Conservation (phyloP, 345 rosid species). For the Murraya koenigii region DNA sequence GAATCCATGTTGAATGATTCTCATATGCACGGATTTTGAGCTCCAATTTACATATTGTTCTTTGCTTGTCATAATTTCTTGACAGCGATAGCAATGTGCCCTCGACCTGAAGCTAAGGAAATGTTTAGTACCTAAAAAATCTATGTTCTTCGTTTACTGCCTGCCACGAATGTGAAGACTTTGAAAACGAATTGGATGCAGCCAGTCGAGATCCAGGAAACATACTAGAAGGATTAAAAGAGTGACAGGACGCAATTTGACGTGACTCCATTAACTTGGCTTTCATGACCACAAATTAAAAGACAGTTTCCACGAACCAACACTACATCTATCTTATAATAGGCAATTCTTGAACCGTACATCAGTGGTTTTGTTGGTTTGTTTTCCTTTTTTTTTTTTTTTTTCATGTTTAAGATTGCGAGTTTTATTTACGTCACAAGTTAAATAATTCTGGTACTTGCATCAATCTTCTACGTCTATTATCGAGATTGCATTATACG, state of each 20-base stretch:
- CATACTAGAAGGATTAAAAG: not conserved
- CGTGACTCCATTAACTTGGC: not conserved
- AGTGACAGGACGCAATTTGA: not conserved
- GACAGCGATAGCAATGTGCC: not conserved
- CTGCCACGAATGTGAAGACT: not conserved
- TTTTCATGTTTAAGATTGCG: no score
- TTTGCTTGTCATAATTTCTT: not conserved
- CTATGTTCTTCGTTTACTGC: not conserved
- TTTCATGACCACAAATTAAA: not conserved
- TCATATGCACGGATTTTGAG: not conserved
- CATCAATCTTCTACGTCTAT: no score
- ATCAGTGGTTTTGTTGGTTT: no score
- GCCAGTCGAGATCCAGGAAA: not conserved
- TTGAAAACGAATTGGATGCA: not conserved
- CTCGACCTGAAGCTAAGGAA: not conserved
- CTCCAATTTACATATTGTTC: not conserved
- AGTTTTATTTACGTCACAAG: no score
- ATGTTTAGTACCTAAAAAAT: not conserved
- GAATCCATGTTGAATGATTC: not conserved
- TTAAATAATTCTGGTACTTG: no score
- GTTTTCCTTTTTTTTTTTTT: no score
- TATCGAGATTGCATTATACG: no score
- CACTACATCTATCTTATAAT: not conserved
- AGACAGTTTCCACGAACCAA: not conserved
- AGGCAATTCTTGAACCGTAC: not conserved